phyloP scores from a whole-genome alignment of 2,329 filamentous ascomycete genomes.

The Fusarium keratoplasticum region DNA sequence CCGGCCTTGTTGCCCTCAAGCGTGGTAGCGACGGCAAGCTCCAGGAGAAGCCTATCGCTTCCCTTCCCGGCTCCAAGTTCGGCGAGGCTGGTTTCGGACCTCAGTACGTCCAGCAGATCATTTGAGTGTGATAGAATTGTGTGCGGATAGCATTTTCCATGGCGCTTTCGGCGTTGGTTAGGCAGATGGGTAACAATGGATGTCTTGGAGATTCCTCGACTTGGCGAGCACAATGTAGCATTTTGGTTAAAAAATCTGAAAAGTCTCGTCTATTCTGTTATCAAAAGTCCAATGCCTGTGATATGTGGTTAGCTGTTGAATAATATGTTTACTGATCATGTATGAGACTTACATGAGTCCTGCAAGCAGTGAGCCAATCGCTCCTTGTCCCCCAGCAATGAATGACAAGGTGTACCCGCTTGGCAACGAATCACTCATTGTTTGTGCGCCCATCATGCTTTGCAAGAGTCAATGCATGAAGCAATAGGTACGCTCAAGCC shows the following conservation, averaged over 20 bases:
- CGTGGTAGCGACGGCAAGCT: slow-evolving; percentile 48
- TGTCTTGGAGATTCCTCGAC: slow-evolving; percentile 5
- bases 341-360: background rate
- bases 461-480: background rate
- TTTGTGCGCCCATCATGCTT: background rate
- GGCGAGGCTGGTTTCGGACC: slow-evolving; percentile 46
- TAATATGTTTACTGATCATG: background rate
- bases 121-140: slow-evolving; percentile 6
- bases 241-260: slow-evolving; percentile 18
- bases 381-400: background rate
- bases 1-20: slow-evolving; percentile 54
- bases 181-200: slow-evolving; percentile 15
- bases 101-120: slow-evolving; percentile 50
- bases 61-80: slow-evolving; percentile 42
- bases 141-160: slow-evolving; percentile 7
- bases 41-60: slow-evolving; percentile 42
- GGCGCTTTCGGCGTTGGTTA: slow-evolving; percentile 34
- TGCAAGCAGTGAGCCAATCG: background rate
- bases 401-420: background rate
- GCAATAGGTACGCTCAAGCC: background rate
- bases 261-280: slow-evolving; percentile 25
- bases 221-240: slow-evolving; percentile 16
- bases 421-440: background rate
- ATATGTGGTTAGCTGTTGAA: slow-evolving; percentile 11
- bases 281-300: slow-evolving; percentile 13